Evolutionary conservation across 1,139 yeast genomes (phyloP), one percentile per base, ranked within the genome.

Genomic region (Saccharomyces pastorianus): DNA sequence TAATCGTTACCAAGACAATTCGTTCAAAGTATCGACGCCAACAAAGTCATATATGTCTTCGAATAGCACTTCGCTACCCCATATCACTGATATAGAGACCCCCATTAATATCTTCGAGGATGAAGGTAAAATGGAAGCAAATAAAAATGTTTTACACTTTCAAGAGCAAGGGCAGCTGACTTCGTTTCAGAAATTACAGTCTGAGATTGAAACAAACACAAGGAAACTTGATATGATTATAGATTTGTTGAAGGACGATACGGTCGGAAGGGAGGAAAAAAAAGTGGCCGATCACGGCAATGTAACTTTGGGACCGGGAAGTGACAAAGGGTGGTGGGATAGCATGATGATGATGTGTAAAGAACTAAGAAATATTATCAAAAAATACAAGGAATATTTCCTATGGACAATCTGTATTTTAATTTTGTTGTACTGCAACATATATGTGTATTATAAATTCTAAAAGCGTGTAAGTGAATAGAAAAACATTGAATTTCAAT

Each of bases 331-430:
- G 32, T 47, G 32, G 49, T 28, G 49, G 44, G 1, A 38, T 0
- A 20, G 9, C 27, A 9, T n/a, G n/a, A 23, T 32, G 46, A 34
- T 31, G 17, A 34, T 13, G 1, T 23, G 31, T 23, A 23, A 13
- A 38, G 17, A 23, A 29, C 23, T 9, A 11, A 4, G 29, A 46
- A n/a, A 28, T 25, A 28, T 23, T 29, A 26, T 38, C 27, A 44
- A 32, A 27, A n/a, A 49, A 38, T 50, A 49, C 29, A 49, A 42
- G 23, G 64, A 60, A 51, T 47, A 51, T 49, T 11, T 59, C 28
- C 50, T 61, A 29, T 65, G 70, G 71, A 55, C 61, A 51, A 42
- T 58, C 46, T 67, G 70, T 63, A 66, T 67, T 59, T 61, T 67
- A 55, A 56, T 62, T 48, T 63, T 67, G 44, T 49, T 64, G 31